Conservation (phyloP, 2,329 filamentous ascomycete species). For the Cladosporium oxysporum region DNA sequence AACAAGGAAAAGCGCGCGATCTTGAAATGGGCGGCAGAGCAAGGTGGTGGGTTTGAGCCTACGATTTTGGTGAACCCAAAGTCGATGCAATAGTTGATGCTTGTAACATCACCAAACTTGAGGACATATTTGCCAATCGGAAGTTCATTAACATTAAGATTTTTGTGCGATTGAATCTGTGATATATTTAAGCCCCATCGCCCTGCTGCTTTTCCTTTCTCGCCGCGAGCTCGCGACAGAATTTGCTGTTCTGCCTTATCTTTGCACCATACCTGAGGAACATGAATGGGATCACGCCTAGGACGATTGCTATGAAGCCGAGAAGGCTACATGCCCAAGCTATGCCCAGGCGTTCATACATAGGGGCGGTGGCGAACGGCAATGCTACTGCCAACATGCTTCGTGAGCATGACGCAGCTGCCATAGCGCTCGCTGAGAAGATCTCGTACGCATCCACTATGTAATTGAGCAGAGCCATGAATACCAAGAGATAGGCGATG, state of each 20-base stretch:
- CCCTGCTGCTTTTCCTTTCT: conserved; percentile 45
- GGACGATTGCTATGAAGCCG: conserved; percentile 50
- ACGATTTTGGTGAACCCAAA: conserved; percentile 30
- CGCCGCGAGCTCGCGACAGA: conserved; percentile 62
- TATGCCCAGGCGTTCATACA: conserved; percentile 70
- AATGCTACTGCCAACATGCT: conserved; percentile 71
- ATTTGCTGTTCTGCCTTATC: conserved; percentile 60
- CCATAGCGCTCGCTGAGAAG: conserved; percentile 75
- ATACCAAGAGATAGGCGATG: conserved; percentile 50
- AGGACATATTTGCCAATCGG: background rate
- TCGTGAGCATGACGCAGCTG: conserved; percentile 79
- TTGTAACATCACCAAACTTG: background rate
- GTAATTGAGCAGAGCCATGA: conserved; percentile 62
- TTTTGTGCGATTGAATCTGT: too few species aligned
- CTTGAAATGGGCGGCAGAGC: conserved; percentile 26
- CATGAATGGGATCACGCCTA: conserved; percentile 59
- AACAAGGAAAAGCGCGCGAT: conserved; percentile 29
- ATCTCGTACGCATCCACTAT: conserved; percentile 66
- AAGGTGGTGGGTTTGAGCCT: conserved; percentile 30
- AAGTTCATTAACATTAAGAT: background rate
- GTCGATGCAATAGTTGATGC: conserved; percentile 23
- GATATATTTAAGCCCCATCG: too few species aligned
- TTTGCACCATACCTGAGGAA: conserved; percentile 58
- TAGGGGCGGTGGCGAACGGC: conserved; percentile 49
- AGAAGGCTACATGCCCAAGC: conserved; percentile 63